Base-by-base conservation (phyloP, 2,329 filamentous ascomycete species). In the Fusarium virguliforme region DNA sequence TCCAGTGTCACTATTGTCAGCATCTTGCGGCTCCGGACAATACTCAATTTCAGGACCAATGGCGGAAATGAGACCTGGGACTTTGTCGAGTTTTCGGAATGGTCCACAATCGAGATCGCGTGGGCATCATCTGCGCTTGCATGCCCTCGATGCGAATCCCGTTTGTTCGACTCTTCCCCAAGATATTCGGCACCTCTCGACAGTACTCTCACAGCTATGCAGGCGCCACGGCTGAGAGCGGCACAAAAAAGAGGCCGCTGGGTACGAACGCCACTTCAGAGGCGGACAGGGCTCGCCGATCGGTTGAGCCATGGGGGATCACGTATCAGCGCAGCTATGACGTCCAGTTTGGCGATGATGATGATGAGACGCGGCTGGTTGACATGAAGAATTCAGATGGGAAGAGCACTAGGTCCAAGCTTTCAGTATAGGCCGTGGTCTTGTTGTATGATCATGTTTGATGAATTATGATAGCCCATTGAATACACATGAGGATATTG, bases 121-220 rank as follows among this genome's bases (percentile, higher is more conserved):
- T 81, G 15, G 81, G 78, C 40, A 77, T 82, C 12, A 79, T 84
- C 8, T 82, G 82, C 63, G 80, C 78, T 8, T 83, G 81, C 50
- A 72, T 83, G 76, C 82, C 82, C 0, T 76, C 80, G 0, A 60
- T 83, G 3, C 76, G 80, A 8, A 72, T 81, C 6, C 67, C 82
- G 0, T 74, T 83, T 3, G 77, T 81, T 10, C 72, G 78, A 0
- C 71, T 84, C 34, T 81, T 85, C 69, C 84, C 84, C 34, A 76
- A 72, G 62, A 13, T 81, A 0, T 65, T 77, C 8, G 76, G 78
- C 10, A 75, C 79, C 15, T 74, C 79, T 2, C 75, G 77, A n/a
- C 64, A 70, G 8, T 78, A 78, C 57, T 77, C 80, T 15, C 71
- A 60, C 26, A 75, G 73, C 59, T 75, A 78, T 26, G 65, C 65